Evolutionary conservation across 192 early-diverging fungal genomes (phyloP).

Genomic region (Coemansia sp.): DNA sequence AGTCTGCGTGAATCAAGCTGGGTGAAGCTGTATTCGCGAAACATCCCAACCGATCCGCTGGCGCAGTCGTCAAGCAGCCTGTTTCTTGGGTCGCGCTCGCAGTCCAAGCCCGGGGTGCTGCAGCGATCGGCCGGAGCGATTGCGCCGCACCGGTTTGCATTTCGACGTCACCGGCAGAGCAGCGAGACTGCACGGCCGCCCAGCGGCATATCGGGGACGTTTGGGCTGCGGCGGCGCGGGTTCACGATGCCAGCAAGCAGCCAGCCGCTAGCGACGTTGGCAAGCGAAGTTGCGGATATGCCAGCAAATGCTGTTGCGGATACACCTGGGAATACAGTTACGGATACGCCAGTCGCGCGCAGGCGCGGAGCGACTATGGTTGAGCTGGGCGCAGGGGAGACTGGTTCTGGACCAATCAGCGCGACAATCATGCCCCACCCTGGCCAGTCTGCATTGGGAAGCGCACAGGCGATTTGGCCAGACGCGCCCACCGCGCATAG

Average conservation of each 20-base stretch:
- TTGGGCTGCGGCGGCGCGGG: slow-evolving; percentile 33
- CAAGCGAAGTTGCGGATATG: too few relatives aligned
- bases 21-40: slow-evolving; percentile 27
- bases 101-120: slow-evolving; percentile 20
- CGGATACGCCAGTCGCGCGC: not conserved
- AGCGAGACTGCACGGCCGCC: slow-evolving; percentile 44
- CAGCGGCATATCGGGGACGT: slow-evolving; percentile 32
- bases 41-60: slow-evolving; percentile 30
- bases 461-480: not conserved
- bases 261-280: slow-evolving; percentile 17
- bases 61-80: slow-evolving; percentile 48
- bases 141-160: slow-evolving; percentile 36
- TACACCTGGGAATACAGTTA: too few relatives aligned
- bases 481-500: not conserved
- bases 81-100: slow-evolving; percentile 17
- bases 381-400: not conserved
- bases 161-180: slow-evolving; percentile 40
- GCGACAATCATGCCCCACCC: slow-evolving; percentile 22
- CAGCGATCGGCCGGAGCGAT: slow-evolving; percentile 39
- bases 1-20: slow-evolving; percentile 38
- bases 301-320: too few relatives aligned
- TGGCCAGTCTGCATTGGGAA: not conserved
- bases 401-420: slow-evolving; percentile 8
- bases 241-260: slow-evolving; percentile 34
- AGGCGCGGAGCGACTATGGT: slow-evolving; percentile 4